phyloP scores from a whole-genome alignment of 2,329 filamentous ascomycete species.

The Sporothrix dimorphospora region DNA sequence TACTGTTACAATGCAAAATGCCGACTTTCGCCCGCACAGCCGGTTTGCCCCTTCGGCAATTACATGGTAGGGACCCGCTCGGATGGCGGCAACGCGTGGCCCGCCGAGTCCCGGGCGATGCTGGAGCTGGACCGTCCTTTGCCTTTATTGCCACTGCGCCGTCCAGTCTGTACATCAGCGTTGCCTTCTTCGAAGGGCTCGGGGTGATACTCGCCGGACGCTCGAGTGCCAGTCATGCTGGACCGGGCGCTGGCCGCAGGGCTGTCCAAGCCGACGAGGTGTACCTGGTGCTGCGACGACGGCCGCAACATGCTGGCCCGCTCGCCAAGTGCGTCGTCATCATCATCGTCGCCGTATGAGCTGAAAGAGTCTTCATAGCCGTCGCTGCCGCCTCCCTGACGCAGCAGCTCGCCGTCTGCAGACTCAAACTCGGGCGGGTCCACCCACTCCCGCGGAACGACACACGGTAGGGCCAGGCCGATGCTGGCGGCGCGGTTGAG shows the following conservation, averaged over 20 bases:
- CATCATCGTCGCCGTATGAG: slow-evolving; percentile 51
- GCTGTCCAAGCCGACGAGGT: slow-evolving; percentile 37
- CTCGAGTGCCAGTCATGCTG: slow-evolving; percentile 10
- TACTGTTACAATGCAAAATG: neutral
- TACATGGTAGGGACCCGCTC: slow-evolving; percentile 52
- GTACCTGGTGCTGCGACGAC: slow-evolving; percentile 36
- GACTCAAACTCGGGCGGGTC: slow-evolving; percentile 75
- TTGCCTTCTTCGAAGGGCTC: slow-evolving; percentile 43
- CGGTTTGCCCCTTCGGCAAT: slow-evolving; percentile 9
- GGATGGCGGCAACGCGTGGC: slow-evolving; percentile 54
- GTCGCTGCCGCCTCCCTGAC: slow-evolving; percentile 54
- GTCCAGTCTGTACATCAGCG: slow-evolving; percentile 49
- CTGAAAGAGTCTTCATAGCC: slow-evolving; percentile 56
- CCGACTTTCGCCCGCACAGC: neutral
- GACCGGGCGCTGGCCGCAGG: neutral
- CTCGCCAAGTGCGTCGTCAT: slow-evolving; percentile 43
- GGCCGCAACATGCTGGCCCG: slow-evolving; percentile 43
- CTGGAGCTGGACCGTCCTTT: slow-evolving; percentile 45
- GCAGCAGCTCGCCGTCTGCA: slow-evolving; percentile 69
- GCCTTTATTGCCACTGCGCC: slow-evolving; percentile 47
- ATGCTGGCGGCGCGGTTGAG: slow-evolving; percentile 84
- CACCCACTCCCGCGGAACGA: slow-evolving; percentile 82
- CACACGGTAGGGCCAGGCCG: slow-evolving; percentile 77
- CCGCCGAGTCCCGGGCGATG: slow-evolving; percentile 52
- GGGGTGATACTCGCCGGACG: slow-evolving; percentile 13